phyloP scores from a whole-genome alignment of 108 stramenopile species.

The Mediolabrus comicus region DNA sequence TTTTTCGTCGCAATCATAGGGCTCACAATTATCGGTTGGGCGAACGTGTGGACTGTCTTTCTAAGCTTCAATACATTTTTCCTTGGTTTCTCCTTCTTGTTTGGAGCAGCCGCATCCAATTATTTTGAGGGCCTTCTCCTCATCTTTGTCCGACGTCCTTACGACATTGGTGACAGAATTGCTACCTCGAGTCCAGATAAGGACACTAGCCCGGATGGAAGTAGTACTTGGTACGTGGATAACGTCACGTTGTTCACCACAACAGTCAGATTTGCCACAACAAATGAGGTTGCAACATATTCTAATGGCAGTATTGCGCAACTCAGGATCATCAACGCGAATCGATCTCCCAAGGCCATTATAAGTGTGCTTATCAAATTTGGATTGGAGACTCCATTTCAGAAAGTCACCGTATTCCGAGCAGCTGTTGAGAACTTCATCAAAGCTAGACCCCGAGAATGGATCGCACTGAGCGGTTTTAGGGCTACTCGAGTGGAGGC shows the following conservation, averaged over 20 bases:
- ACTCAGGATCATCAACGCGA: slow-evolving; percentile 66
- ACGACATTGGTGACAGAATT: slow-evolving; percentile 47
- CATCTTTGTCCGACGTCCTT: slow-evolving; percentile 52
- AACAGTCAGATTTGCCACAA: slow-evolving; percentile 60
- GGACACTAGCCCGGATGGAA: slow-evolving; percentile 42
- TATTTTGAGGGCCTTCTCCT: slow-evolving; percentile 73
- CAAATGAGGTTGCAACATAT: slow-evolving; percentile 69
- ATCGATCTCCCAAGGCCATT: slow-evolving; percentile 62
- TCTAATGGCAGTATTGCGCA: slow-evolving; percentile 66
- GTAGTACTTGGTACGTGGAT: slow-evolving; percentile 67
- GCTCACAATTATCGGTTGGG: slow-evolving; percentile 42
- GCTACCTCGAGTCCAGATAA: slow-evolving; percentile 36
- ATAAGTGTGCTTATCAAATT: slow-evolving; percentile 60
- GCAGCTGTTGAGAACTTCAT: slow-evolving; percentile 65
- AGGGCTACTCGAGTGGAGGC: slow-evolving; percentile 55
- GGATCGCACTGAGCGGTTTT: slow-evolving; percentile 53
- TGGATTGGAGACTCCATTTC: slow-evolving; percentile 44
- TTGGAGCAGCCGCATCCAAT: slow-evolving; percentile 59
- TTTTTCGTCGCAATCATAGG: slow-evolving; percentile 40
- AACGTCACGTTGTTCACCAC: slow-evolving; percentile 65
- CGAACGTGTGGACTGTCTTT: slow-evolving; percentile 36
- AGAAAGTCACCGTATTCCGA: slow-evolving; percentile 55
- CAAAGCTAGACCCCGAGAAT: slow-evolving; percentile 61
- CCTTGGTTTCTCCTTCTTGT: slow-evolving; percentile 50
- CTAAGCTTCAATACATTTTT: slow-evolving; percentile 48